Evolutionary conservation across 768 basidiomycete genomes (phyloP), one percentile per base, ranked within the genome.

Genomic region (Lanmaoa pseudosensibilis): DNA sequence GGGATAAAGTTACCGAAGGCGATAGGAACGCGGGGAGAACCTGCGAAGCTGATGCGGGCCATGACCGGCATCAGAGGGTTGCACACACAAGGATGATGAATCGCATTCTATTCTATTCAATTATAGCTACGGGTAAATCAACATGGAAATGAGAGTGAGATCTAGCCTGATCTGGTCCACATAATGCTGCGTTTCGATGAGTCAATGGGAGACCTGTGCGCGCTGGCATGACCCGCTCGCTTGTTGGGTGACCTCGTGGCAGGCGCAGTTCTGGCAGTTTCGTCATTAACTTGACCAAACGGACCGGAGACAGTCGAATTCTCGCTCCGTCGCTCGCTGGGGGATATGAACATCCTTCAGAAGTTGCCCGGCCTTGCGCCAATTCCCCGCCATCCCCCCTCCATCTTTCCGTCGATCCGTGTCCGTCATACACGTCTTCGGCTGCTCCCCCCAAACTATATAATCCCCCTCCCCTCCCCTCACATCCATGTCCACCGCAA

Each of bases 401-500:
- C 43, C 43, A 25, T 25, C 30, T 55, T 52, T 50, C 51, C 52
- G 66, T 57, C 68, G 68, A 67, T 67, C 65, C 50, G 54, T 61
- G 38, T 65, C 60, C 56, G 65, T 63, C 63, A 63, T 55, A 44
- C 32, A 5, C 44, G 30, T 61, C 50, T 52, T 50, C 27, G 23
- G 16, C 27, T 19, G 12, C 10, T 38, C 38, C 6, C 10, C 39
- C 3, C 2, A 32, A 19, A 39, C 58, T 69, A 70, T 71, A 65
- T 69, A 71, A 60, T 41, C 25, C 61, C 53, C 59, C 46, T 47
- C 46, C 40, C 41, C 56, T 56, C 19, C 56, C 51, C 15, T 5
- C 53, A 51, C 71, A 78, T 73, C 70, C 77, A 77, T 62, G 21
- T n/a, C 79, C 81, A 60, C 32, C 21, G 21, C 47, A 48, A 71